Evolutionary conservation across 1,284 basidiomycete species (phyloP), one percentile per base, ranked within the genome.

Genomic region (Sanghuangporus baumii): DNA sequence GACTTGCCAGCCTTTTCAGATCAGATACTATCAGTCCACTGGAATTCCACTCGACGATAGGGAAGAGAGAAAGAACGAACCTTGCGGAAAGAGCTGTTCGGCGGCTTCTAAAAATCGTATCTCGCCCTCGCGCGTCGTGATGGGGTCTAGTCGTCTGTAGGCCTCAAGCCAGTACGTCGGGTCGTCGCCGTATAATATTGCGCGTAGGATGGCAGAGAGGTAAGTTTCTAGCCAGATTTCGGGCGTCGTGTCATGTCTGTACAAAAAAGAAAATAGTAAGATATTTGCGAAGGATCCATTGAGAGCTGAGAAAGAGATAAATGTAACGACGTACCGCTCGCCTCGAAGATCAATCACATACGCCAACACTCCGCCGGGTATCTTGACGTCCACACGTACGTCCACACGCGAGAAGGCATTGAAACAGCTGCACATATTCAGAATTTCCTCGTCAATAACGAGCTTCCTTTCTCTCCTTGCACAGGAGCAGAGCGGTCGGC

Each of bases 1-100:
- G 1, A 98, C 90, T 74, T 98, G 96, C 97, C 96, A 99, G 36
- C 96, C 94, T 93, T n/a, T n/a, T n/a, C n/a, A n/a, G n/a, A n/a
- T n/a, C n/a, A n/a, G n/a, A n/a, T n/a, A n/a, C n/a, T n/a, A n/a
- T n/a, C n/a, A n/a, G n/a, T n/a, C n/a, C n/a, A n/a, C n/a, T n/a
- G n/a, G n/a, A n/a, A n/a, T n/a, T n/a, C n/a, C n/a, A n/a, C n/a
- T n/a, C n/a, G n/a, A n/a, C n/a, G n/a, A n/a, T n/a, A n/a, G n/a
- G n/a, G n/a, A n/a, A n/a, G n/a, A n/a, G n/a, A n/a, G n/a, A n/a
- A n/a, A n/a, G n/a, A n/a, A n/a, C 78, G 9, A 58, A 90, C 93
- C 96, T 75, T 97, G 95, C 73, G 88, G 79, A 73, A 99, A 99
- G 54, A 98, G 77, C 0, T 86, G 86, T 71, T 98, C 96, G 1